Evolutionary conservation across 2,329 filamentous ascomycete species (phyloP), one percentile per base, ranked within the genome.

Genomic region (Pseudonectria foliicola): DNA sequence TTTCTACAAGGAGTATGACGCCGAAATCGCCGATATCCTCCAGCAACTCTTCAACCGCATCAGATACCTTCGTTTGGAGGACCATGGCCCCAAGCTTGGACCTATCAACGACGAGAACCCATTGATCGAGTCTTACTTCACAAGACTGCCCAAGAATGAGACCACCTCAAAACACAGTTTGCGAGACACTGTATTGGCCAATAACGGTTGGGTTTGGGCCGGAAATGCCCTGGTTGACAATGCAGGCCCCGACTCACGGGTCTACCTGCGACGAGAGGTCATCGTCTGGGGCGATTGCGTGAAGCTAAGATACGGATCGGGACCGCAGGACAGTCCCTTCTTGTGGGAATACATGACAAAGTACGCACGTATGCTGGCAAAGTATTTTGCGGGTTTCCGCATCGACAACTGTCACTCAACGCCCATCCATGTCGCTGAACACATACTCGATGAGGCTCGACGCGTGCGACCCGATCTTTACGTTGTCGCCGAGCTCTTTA

Each of bases 261-360:
- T 90, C n/a, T 98, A 98, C 54, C 73, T 98, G n/a, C 78, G 87
- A 34, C 78, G 92, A 48, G 88, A 98, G 60, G 87, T 98, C 41
- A 96, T 98, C 48, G 85, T 95, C 21, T 98, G 92, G 92, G 89
- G 90, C 11, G 92, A 98, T 57, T 98, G 93, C 57, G 92, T 96
- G 43, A 98, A 98, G 67, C 73, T 98, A 34, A 81, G 92, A 13
- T 98, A 96, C 55, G 92, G 92, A 24, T 72, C 68, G 16, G 71
- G 78, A 0, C 84, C 82, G 0, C 64, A 89, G 34, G 92, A 96
- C 57, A 96, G 82, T 50, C 90, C 92, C 0, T 98, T 80, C 67
- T 68, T 98, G 7, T 98, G 92, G 92, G 80, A 95, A 7, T 86
- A 86, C 57, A 98, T 98, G 88, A 85, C 85, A 25, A 79, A 83